Base-by-base conservation (phyloP, 352 stramenopile genomes). In the Pythium sp. region DNA sequence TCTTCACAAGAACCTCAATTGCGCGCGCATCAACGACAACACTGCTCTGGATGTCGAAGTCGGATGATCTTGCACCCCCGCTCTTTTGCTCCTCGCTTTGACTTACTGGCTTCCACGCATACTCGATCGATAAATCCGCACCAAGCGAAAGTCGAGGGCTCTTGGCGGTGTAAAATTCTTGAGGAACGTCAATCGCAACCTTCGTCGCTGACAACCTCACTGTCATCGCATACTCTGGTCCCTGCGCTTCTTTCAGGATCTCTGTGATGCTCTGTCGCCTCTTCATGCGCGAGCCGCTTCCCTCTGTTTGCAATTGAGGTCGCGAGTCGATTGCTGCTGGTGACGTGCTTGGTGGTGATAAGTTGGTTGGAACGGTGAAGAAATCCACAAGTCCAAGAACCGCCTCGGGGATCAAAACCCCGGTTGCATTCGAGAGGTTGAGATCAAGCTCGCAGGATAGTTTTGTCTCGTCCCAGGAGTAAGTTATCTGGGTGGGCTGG, bases 31-130 rank as follows among this genome's bases (percentile, higher is more conserved):
- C 79, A 15, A 84, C 68, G 20, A 86, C 43, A 5, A 93, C 64
- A 38, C 80, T 93, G 65, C 82, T 90, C 55, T 93, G 85, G 54
- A 93, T 90, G 56, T 90, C 79, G 11, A 93, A 70, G 38, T 89
- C 82, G 7, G 73, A 72, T 3, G 68, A 65, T 38, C 36, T 46
- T 1, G 14, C 6, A 20, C 64, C 78, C 20, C 70, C 68, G 8
- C 28, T 47, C 20, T 73, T 62, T 49, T 49, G 32, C 20, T 18
- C n/a, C n/a, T 49, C 30, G 32, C 56, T 62, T 12, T 62, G 46
- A 5, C 58, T 69, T 11, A 67, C 64, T 24, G 82, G 81, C 57
- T 80, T 84, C 78, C 79, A 89, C 47, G 68, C 79, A 57, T 82
- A 89, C 34, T 79, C 67, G 18, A 88, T 70, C 15, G 71, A 71